These are phyloP conservation scores for Parathielavia appendiculata DNA, from an alignment of 495 filamentous ascomycete species.

Conservation along the genomic window DNA sequence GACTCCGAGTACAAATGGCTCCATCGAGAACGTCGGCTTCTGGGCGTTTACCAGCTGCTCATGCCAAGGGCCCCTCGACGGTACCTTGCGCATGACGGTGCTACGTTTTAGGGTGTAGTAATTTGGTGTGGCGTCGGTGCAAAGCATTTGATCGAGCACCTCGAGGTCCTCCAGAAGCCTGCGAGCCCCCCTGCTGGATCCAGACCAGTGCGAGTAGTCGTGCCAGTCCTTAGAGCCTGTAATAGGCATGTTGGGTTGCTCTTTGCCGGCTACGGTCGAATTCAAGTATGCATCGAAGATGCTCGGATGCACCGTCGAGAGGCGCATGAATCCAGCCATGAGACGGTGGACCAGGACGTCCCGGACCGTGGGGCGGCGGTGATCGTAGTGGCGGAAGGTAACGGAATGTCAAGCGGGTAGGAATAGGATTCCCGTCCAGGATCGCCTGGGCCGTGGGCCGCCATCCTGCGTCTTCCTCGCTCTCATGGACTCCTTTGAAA, in stretches of 20 bases:
- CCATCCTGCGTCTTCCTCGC: neutral
- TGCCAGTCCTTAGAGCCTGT: no score
- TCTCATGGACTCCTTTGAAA: no score
- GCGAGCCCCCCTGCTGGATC: no score
- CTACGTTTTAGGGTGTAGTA: no score
- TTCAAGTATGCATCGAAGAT: slow-evolving; percentile 11
- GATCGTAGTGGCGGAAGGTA: slow-evolving; percentile 32
- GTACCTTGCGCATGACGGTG: neutral
- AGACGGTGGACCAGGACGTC: slow-evolving; percentile 36
- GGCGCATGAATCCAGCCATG: slow-evolving; percentile 34
- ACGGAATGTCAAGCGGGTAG: slow-evolving; percentile 37
- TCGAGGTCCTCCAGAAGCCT: neutral
- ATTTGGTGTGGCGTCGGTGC: neutral
- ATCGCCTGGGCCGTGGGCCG: neutral
- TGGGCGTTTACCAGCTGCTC: neutral
- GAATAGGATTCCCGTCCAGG: slow-evolving; percentile 6
- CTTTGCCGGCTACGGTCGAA: no score
- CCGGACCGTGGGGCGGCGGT: slow-evolving; percentile 29
- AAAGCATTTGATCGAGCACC: neutral
- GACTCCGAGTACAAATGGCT: slow-evolving; percentile 2
- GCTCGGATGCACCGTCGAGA: slow-evolving; percentile 12
- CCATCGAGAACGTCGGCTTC: neutral
- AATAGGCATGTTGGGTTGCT: neutral
- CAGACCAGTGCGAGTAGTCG: no score
- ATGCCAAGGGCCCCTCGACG: neutral